These are phyloP conservation scores for Verticillium alfalfae DNA, from an alignment of 2,329 filamentous ascomycete species.

Conservation along the genomic window DNA sequence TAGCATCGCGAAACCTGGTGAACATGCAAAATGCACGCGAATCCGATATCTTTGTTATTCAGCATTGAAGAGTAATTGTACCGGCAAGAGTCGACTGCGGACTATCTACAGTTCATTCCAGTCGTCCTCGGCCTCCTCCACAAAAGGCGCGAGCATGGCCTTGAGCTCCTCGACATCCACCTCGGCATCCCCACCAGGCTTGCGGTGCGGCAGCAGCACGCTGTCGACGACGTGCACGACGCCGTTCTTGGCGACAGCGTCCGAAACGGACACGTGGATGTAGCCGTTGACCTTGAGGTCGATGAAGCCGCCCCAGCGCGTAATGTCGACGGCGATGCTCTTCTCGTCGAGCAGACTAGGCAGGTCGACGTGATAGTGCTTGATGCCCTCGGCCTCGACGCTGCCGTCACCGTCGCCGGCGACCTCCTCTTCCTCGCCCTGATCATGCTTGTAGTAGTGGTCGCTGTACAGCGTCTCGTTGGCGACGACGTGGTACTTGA, in stretches of 20 bases:
- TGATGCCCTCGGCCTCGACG: constrained; percentile 25
- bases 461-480: constrained; percentile 80
- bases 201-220: constrained; percentile 72
- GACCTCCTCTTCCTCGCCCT: constrained; percentile 11
- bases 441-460: constrained; percentile 58
- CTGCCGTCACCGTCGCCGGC: constrained; percentile 18
- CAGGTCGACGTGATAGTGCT: constrained; percentile 63
- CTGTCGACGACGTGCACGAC: constrained; percentile 72
- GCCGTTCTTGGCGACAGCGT: constrained; percentile 71
- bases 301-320: constrained; percentile 61
- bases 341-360: constrained; percentile 65
- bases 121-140: constrained; percentile 20
- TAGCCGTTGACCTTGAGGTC: constrained; percentile 73
- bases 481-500: constrained; percentile 73
- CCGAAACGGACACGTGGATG: constrained; percentile 57
- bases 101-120: constrained; percentile 7
- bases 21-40: too few species aligned
- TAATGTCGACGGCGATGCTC: constrained; percentile 66
- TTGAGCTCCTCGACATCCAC: constrained; percentile 58
- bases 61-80: background rate
- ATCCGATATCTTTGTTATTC: background rate
- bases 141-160: constrained; percentile 42
- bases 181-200: constrained; percentile 34
- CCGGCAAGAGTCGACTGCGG: too few species aligned
- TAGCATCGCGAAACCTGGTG: too few species aligned